Evolutionary conservation across 768 basidiomycete genomes (phyloP), one percentile per base, ranked within the genome.

Genomic region (Lactarius trivialis): DNA sequence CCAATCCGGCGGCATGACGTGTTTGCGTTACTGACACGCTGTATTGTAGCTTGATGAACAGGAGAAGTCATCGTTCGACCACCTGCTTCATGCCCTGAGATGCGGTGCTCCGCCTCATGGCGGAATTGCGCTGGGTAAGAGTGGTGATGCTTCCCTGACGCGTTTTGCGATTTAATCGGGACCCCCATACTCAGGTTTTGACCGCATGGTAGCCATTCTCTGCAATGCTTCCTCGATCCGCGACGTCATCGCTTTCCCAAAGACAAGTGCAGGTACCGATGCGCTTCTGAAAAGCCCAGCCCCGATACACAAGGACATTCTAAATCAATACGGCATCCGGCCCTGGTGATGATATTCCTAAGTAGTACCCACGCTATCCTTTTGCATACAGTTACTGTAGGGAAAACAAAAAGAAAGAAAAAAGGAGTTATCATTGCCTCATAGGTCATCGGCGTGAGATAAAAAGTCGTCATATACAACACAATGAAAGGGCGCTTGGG

Each of bases 201-300:
- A 98, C 79, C 85, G 95, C 36, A 77, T 98, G 64, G 89, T 97
- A 84, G 81, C 93, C 14, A 93, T 95, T 66, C 81, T 98, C 3
- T 94, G 92, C 77, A 84, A 85, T 65, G 82, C 92, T 4, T 81
- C 82, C 61, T 93, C 93, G 41, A 98, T 98, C 68, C 82, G 93
- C 64, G 93, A 97, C 69, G 95, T 98, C 66, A 96, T 98, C 67
- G 95, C 95, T 21, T 98, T 98, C 77, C 95, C 95, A 9, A 98
- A 98, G 78, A 88, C 89, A 8, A 83, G 85, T 43, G 82, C 77
- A 61, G 94, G 95, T 6, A 81, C 85, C 26, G 95, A 98, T 75
- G 82, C 86, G 48, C 83, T 96, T 41, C 94, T 97, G 80, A 88
- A 85, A 74, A 93, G 92, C 73, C 95, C 95, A 43, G 85, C 90